Percentiles rank a stretch among this genome's conserved stretches.
These are phyloP conservation scores for Fusarium avenaceum DNA, from an alignment of 2,329 filamentous ascomycete species.

Conservation along the genomic window DNA sequence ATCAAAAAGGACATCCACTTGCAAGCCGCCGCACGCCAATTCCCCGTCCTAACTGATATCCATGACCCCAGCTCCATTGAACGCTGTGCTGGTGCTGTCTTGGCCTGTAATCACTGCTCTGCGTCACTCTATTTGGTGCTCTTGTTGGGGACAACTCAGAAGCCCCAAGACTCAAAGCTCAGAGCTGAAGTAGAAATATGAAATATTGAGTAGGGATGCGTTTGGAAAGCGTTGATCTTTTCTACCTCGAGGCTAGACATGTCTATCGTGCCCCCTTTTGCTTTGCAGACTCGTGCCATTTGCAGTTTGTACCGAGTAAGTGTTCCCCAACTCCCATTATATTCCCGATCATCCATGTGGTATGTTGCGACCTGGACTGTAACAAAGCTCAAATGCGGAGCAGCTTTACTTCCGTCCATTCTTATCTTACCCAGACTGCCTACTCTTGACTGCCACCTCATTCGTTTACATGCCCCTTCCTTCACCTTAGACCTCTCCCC, in stretches of 20 bases:
- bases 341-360: not conserved
- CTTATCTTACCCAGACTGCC: constrained; percentile 8
- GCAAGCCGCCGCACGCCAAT: constrained; percentile 37
- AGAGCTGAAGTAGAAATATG: not conserved
- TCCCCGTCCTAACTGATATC: constrained; percentile 39
- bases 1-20: constrained; percentile 22
- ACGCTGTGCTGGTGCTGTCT: not conserved
- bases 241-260: constrained; percentile 28
- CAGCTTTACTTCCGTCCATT: constrained; percentile 8
- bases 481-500: not conserved
- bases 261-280: constrained; percentile 33
- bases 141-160: not conserved
- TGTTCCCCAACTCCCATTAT: not conserved
- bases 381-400: constrained; percentile 25
- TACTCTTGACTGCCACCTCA: constrained; percentile 18
- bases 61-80: constrained; percentile 19
- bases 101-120: not conserved
- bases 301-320: not conserved
- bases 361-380: not conserved
- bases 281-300: not conserved
- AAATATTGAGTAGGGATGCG: constrained; percentile 1
- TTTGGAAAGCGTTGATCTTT: constrained; percentile 31
- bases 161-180: constrained; percentile 1
- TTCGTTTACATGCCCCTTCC: constrained; percentile 6
- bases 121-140: not conserved